Evolutionary conservation across 192 early-diverging fungal species (phyloP), one percentile per base, ranked within the genome.

Genomic region (Linderina pennispora): DNA sequence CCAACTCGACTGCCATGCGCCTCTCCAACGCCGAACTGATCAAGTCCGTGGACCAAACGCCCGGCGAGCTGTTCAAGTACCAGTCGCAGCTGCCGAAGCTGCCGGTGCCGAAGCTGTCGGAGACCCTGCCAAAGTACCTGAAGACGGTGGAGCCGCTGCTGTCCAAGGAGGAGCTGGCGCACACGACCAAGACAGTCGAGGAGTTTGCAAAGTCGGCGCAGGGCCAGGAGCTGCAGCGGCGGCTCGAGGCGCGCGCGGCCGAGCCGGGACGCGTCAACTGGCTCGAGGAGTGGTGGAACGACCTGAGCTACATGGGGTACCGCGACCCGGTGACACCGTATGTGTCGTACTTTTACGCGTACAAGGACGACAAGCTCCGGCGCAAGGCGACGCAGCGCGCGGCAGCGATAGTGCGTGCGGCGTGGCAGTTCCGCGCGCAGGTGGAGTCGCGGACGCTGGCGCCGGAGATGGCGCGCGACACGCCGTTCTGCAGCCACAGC

Each of bases 241-340:
- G 94, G 42, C 74, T 99, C 36, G 36, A 85, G 37, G 84, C 83
- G 45, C 79, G 85, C 36, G 85, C 84, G 3, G 77, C 79, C 17
- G 75, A 82, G 57, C 80, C 86, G 18, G 80, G 79, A 39, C 77
- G 83, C 38, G 79, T 79, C 23, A 90, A 88, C 77, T 99, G 93
- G 86, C 78, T 95, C 39, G 90, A 86, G 62, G 91, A 93, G 56
- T 99, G 96, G 96, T 99, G 96, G 96, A 88, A 90, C 57, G 91
- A 92, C 43, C 78, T 87, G 39, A 89, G 91, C 47, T 99, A 99
- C 72, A 80, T 87, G 68, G 88, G 80, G 20, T 97, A 96, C 77
- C 84, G 94, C 45, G 96, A 99, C 55, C 90, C 94, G 10, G 88
- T 94, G n/a, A 89, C 91, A 31, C 78, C 95, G 57, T 88, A 89